Evolutionary conservation across 2,329 filamentous ascomycete genomes (phyloP), one percentile per base, ranked within the genome.

Genomic region (Sporothrix phasma): DNA sequence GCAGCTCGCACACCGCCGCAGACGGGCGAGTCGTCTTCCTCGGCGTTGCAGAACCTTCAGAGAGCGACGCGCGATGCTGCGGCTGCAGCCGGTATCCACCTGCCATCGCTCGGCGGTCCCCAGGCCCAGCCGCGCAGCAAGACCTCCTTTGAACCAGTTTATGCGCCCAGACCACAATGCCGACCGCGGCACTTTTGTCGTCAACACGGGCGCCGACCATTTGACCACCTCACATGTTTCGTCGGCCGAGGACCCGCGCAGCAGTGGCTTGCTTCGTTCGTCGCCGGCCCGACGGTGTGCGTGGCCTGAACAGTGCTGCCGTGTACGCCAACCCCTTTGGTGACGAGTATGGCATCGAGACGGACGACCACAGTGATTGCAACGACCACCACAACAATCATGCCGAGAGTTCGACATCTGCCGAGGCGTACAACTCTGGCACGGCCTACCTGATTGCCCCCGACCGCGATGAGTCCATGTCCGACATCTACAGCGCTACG

Each of bases 301-400:
- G 29, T 24, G 45, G 45, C n/a, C 7, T 46, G 24, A 22, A 26
- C 8, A 31, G 31, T 0, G 53, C 53, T 26, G 0, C 81, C 1
- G 66, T 79, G 19, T 83, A 83, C 68, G 76, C 81, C 64, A 84
- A 87, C 71, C 84, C 84, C 2, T 87, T 87, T 66, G 77, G 79
- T 47, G 82, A 84, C 68, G 82, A 84, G 71, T 73, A 84, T 68
- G 76, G 78, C 54, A 81, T 84, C 66, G 80, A 80, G 66, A 76
- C 78, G 22, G 70, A 73, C 47, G 66, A 68, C 10, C 64, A 66
- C 71, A 73, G 15, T 26, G 71, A 51, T 17, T 17, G 5, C 13
- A 10, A 37, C 13, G 10, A 41, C 51, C 6, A 3, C 31, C 1
- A 13, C 49, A 8, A n/a, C 49, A 17, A 19, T 8, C 34, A 19